Base-by-base conservation (phyloP, 164 flowering plant genomes). In the Kingdonia uniflora region DNA sequence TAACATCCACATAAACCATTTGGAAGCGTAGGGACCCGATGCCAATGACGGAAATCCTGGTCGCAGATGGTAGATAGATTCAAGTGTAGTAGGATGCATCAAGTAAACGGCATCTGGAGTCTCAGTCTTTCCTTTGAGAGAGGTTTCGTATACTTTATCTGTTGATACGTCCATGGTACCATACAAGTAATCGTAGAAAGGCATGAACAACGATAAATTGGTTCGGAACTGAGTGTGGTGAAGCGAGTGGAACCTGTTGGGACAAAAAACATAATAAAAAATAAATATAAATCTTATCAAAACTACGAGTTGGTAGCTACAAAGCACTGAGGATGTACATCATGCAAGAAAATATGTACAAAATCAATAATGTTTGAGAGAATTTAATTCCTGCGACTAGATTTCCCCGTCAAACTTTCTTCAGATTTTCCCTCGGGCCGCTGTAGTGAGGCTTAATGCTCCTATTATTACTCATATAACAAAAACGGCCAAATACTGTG, bases 21-120 rank as follows among this genome's bases (percentile, higher is more conserved):
- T 78, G 13, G 80, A 63, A 12, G 62, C 48, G 39, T 78, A 64
- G 5, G 94, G 94, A 16, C 65, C 44, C 0, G 87, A 71, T 17
- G 96, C 90, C 21, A 81, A 54, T 17, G 73, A 60, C 0, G 87
- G 76, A 5, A 84, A 76, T 10, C 87, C 95, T 0, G 77, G 63
- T 25, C 78, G 72, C 2, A 79, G 64, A 53, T 82, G 89, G 37
- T 47, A 47, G 42, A 87, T 68, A n/a, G 92, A 82, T 21, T 79
- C 73, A 0, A 80, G 73, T 0, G 80, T 82, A 0, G 92, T 84
- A 12, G 81, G 74, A 57, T 87, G 92, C 0, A 84, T 87, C 19
- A 87, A 59, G 55, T 84, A 78, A 37, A 87, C 84, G 11, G 79
- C 87, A 47, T 84, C 70, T 1, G 77, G 72, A 12, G 49, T 21